Conservation (phyloP, 1,139 yeast species). For the Saccharomyces hybrid region DNA sequence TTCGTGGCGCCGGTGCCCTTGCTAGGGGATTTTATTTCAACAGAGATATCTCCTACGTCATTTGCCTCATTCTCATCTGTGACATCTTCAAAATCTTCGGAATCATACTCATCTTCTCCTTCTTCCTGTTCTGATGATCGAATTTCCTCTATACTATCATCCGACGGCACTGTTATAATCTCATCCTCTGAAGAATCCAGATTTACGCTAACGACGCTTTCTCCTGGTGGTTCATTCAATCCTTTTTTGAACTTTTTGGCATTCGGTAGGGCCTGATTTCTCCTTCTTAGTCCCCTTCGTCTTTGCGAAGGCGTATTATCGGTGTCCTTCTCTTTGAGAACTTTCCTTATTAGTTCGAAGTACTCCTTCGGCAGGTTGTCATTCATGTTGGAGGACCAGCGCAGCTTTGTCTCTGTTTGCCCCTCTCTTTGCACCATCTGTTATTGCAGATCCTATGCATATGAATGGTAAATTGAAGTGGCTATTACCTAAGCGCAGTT, state of each 20-base stretch:
- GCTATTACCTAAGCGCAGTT: background rate
- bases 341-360: constrained; percentile 34
- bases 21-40: background rate
- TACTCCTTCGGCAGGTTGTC: constrained; percentile 34
- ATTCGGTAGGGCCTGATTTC: constrained; percentile 5
- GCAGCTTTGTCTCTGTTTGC: constrained; percentile 34
- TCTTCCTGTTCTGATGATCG: constrained; percentile 23
- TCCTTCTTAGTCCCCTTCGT: constrained; percentile 19
- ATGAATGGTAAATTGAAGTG: background rate
- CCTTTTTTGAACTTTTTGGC: constrained; percentile 1
- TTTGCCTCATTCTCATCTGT: constrained; percentile 12
- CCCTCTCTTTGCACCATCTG: background rate
- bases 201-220: constrained; percentile 6
- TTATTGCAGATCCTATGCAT: background rate
- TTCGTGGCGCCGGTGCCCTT: background rate
- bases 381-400: constrained; percentile 22
- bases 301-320: constrained; percentile 15
- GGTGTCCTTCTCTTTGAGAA: constrained; percentile 29
- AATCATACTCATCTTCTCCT: constrained; percentile 20
- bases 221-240: constrained; percentile 4
- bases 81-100: constrained; percentile 40
- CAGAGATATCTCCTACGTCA: background rate
- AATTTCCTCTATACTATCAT: constrained; percentile 11
- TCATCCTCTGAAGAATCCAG: constrained; percentile 39
- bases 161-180: constrained; percentile 22